Base-by-base conservation (phyloP, 352 stramenopile species). In the Globisporangium okanoganense region DNA sequence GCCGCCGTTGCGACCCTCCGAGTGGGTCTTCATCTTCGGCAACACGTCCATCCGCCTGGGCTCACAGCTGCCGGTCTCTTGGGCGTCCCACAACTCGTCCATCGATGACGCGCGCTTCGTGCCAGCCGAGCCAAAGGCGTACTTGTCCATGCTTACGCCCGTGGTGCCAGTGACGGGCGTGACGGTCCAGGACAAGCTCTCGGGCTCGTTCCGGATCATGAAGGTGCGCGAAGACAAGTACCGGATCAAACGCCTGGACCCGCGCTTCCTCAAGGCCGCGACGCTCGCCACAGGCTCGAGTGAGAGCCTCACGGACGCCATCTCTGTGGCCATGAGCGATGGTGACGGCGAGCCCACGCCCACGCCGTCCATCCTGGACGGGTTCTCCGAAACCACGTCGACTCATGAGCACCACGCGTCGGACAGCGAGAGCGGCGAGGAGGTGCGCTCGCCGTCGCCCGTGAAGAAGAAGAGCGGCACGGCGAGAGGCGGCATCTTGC, bases 71-170 rank as follows among this genome's bases (percentile, higher is more conserved):
- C 69, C 77, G 0, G 79, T 92, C 20, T 84, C 79, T 18, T 94
- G 85, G 85, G 66, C 76, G 10, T 80, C 92, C 56, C 78, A 85
- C 35, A 87, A 69, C 64, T 89, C 81, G 7, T 64, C 82, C 14
- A 80, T 91, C 35, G 82, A 94, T 44, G 82, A 90, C 47, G 72
- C 73, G 7, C 82, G 76, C 1, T 90, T 92, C 58, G 64, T 92
- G 10, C 85, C 85, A 9, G 61, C 75, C 1, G 79, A 90, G 59
- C 85, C 82, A 7, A 75, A 70, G 35, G 75, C 76, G 9, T 94
- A 88, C 61, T 43, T 90, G 16, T 41, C 56, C 8, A 47, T 76
- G 22, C 67, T 90, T 8, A 36, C 59, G 31, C 79, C 79, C 3
- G 61, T 81, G 3, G 68, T 85, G 1, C 78, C 79, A 35, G 53